These are phyloP conservation scores for Populus ilicifolia DNA, from an alignment of 345 rosid species.

Conservation along the genomic window DNA sequence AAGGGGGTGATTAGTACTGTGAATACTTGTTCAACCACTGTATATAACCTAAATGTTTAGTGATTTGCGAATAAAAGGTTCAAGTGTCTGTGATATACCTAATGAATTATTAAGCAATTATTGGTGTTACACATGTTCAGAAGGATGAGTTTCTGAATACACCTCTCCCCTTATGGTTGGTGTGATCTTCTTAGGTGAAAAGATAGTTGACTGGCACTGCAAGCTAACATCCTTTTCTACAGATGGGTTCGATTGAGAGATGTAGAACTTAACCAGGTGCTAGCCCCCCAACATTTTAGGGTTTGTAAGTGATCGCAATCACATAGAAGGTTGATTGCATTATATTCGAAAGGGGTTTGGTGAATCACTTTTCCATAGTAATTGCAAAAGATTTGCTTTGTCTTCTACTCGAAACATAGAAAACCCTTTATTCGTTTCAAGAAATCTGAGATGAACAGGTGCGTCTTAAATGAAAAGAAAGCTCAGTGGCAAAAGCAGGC, in stretches of 20 bases:
- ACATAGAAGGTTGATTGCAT: background rate
- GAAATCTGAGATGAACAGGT: background rate
- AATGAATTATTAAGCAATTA: background rate
- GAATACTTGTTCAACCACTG: background rate
- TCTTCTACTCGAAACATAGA: background rate
- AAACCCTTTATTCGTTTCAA: background rate
- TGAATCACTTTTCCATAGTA: background rate
- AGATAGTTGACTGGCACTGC: background rate
- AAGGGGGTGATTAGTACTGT: background rate
- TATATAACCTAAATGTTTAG: background rate
- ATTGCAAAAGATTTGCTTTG: background rate
- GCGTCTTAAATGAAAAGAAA: background rate
- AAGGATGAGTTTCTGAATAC: background rate
- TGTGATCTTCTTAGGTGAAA: background rate
- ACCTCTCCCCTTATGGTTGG: background rate
- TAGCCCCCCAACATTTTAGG: background rate
- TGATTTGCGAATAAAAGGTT: background rate
- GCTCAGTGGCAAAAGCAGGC: background rate
- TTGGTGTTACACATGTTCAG: background rate
- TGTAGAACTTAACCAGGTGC: background rate
- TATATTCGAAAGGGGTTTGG: background rate
- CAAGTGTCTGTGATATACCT: background rate
- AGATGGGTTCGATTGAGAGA: background rate
- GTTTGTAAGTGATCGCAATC: background rate
- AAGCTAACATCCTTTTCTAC: background rate